Conservation (phyloP, 1,284 basidiomycete species). For the Volvariella volvacea region DNA sequence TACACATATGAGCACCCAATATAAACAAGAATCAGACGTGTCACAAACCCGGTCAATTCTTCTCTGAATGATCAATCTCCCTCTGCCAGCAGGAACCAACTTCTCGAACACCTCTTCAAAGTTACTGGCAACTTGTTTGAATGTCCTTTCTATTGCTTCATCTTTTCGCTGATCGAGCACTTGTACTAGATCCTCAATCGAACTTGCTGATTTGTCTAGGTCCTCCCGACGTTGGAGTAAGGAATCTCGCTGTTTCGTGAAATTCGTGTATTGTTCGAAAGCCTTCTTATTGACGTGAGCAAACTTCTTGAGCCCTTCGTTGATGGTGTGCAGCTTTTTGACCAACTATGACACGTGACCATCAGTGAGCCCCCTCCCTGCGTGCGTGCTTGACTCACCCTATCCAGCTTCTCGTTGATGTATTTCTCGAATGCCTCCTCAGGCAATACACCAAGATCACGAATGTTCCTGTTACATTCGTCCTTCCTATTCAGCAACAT, state of each 20-base stretch:
- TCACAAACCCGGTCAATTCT: slow-evolving; percentile 72
- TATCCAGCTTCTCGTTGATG: slow-evolving; percentile 74
- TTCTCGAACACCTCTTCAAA: slow-evolving; percentile 97
- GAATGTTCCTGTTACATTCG: slow-evolving; percentile 90
- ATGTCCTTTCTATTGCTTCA: slow-evolving; percentile 96
- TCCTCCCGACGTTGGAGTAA: slow-evolving; percentile 83
- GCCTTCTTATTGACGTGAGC: slow-evolving; percentile 99
- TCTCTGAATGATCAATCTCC: slow-evolving; percentile 88
- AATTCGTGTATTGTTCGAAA: slow-evolving; percentile 96
- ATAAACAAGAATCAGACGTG: slow-evolving; percentile 1
- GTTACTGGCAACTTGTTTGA: slow-evolving; percentile 95
- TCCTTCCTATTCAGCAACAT: slow-evolving; percentile 82
- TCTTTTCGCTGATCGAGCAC: slow-evolving; percentile 96
- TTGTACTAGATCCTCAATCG: slow-evolving; percentile 93
- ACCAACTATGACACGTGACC: slow-evolving; percentile 53
- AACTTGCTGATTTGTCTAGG: slow-evolving; percentile 81
- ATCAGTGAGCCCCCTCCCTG: slow-evolving; percentile 2
- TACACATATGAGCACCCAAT: slow-evolving; percentile 2
- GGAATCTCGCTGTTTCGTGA: slow-evolving; percentile 95
- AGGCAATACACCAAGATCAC: slow-evolving; percentile 93
- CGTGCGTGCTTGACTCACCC: slow-evolving; percentile 42
- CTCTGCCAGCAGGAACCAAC: slow-evolving; percentile 92
- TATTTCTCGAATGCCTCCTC: slow-evolving; percentile 98
- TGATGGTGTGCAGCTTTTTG: slow-evolving; percentile 85
- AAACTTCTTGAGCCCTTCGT: slow-evolving; percentile 92